Base-by-base conservation (phyloP, 2,329 filamentous ascomycete species). In the Seiridium cupressi region DNA sequence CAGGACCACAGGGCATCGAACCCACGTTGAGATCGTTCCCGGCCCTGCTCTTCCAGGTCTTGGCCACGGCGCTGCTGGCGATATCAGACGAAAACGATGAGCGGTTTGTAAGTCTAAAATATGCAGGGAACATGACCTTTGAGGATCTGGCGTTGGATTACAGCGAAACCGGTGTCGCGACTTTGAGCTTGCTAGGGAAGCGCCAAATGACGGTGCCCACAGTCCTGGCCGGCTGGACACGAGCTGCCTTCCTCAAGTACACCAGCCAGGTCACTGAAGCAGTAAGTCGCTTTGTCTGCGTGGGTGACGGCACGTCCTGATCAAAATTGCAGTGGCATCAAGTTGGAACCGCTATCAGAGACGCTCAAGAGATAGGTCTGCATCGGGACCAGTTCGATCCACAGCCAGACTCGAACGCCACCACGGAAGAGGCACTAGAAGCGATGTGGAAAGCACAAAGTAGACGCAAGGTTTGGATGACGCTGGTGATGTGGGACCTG, bases 291-390 rank as follows among this genome's bases (percentile, higher is more conserved):
- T 11, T 2, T 55, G 6, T 3, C 13, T 46, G 10, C 10, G 40
- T 46, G 13, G 6, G 18, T 36, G 11, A 26, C 13, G 26, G 13
- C 10, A n/a, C 34, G 31, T 47, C 10, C 40, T 62, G 69, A 58
- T 69, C 62, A 42, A 34, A 6, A 13, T 44, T 4, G 32, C 55
- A 84, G 80, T 85, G 82, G 82, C 83, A 86, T 66, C 77, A 78
- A 1, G 76, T 88, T 36, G 82, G 83, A 1, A 77, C 79, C 31
- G 81, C 83, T 0, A 86, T 88, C 59, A 76, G 84, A 46, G 85
- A 88, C 67, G 86, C 84, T 0, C 85, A 88, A 67, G 85, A 88
- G 64, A 79, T 88, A 46, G 86, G 85, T 10, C 74, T 89, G 65
- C 82, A 89, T 64, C 77, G 81, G 10, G 80, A 84, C 62, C 77